Base-by-base conservation (phyloP, 257 asterid genomes). In the Scutellaria barbata region DNA sequence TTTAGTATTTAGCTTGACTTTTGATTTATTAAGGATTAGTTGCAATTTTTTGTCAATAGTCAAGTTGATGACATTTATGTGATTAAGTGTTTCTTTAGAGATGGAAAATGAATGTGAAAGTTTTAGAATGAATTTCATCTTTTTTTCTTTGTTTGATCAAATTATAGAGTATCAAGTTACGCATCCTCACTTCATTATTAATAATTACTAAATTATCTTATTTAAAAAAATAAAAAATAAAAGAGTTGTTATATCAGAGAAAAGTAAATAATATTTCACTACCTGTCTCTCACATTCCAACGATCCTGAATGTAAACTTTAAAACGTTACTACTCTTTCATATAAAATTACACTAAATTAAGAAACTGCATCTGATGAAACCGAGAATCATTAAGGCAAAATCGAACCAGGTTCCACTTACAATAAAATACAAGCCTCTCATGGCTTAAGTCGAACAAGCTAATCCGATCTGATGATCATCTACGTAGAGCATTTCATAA, bases 391-490 rank as follows among this genome's bases (percentile, higher is more conserved):
- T 45, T 30, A 30, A 17, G 48, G 53, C 51, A 70, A 71, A 33
- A 71, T 59, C 14, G 75, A 59, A 59, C 58, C 46, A 43, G 37
- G 68, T 58, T 59, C 46, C 5, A 58, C n/a, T 42, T 59, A 10
- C 60, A 61, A 40, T 9, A 40, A 62, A 55, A 25, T 55, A 68
- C 5, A 20, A 35, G 42, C 48, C 35, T 37, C 30, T 1, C 33
- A 48, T 48, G 43, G 30, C 35, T 30, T 35, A 16, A 51, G 37
- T 14, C 12, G 33, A 52, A 16, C 48, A 33, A 67, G 11, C 59
- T 63, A 67, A 52, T 53, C 53, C 20, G 18, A 33, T 30, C 59
- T 30, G 35, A 30, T 4, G 35, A 30, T 30, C 5, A 30, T 30
- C 35, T 30, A 30, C 35, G 35, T 30, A 30, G 35, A 30, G 35